Base-by-base conservation (phyloP, 495 filamentous ascomycete genomes). In the Thermothielavioides terrestris region DNA sequence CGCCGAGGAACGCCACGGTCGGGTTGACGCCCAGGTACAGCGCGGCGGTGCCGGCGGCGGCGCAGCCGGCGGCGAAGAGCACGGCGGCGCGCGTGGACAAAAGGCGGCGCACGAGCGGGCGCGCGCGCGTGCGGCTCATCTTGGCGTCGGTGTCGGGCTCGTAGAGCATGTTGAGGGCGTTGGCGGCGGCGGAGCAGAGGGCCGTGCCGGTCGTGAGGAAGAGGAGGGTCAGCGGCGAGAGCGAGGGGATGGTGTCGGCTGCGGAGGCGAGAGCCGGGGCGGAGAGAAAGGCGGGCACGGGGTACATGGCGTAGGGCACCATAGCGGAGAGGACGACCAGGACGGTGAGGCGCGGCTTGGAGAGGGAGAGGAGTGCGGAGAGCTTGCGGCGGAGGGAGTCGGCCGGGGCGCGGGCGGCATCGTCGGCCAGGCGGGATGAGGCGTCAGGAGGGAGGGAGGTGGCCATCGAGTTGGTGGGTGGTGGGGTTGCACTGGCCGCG, bases 91-190 rank as follows among this genome's bases (percentile, higher is more conserved):
- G 77, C n/a, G 75, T 76, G 32, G 79, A 81, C 30, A 98, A 74
- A 2, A 97, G 78, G 2, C 84, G 81, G 4, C 92, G 81, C 9
- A 96, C 92, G 0, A 98, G 73, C 0, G 92, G 92, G 18, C 92
- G 75, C 52, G 95, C 92, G 28, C 86, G 79, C 8, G 92, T 98
- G 8, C 92, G 84, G 17, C 76, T 82, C 92, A 98, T 98, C 56
- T 84, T 82, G 21, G 85, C 88, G 68, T 98, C 92, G 68, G 89
- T 86, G 54, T 79, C 75, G 12, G 84, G 90, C 68, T 98, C 92
- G 59, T 94, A 82, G 55, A 94, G 82, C 92, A 98, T 98, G 72
- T 98, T 98, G 42, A 97, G 73, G 0, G 92, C 83, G 58, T 97
- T 98, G 38, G 92, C 92, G 54, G 83, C 85, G 41, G 89, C 88